Conservation (phyloP, 225 moss, liverwort and hornwort species). For the Polytrichum formosum region DNA sequence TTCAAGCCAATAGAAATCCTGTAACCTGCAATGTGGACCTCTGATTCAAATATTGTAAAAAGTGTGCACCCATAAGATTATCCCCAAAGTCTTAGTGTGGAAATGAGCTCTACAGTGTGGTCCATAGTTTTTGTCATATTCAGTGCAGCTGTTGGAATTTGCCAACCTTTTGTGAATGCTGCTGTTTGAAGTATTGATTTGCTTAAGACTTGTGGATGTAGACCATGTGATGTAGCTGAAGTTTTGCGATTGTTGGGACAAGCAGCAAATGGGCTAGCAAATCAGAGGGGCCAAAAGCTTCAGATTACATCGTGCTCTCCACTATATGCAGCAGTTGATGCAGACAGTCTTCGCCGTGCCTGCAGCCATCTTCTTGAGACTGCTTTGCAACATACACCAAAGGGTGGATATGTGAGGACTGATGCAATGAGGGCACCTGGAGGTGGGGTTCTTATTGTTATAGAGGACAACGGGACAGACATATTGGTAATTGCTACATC, state of each 20-base stretch:
- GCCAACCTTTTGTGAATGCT: too few relatives aligned
- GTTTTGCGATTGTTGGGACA: constrained; percentile 78
- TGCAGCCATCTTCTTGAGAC: constrained; percentile 80
- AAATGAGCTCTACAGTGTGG: too few relatives aligned
- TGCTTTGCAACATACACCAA: constrained; percentile 71
- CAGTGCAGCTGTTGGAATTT: too few relatives aligned
- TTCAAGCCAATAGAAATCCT: too few relatives aligned
- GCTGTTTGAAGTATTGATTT: too few relatives aligned
- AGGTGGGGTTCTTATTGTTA: constrained; percentile 70
- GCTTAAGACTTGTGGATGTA: constrained; percentile 57
- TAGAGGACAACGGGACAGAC: constrained; percentile 72
- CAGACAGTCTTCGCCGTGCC: constrained; percentile 56
- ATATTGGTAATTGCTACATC: constrained; percentile 27
- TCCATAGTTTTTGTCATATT: too few relatives aligned
- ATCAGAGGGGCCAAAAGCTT: constrained; percentile 70
- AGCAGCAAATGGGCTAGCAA: constrained; percentile 80
- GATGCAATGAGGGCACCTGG: constrained; percentile 67
- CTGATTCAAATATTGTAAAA: too few relatives aligned
- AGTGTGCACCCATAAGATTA: too few relatives aligned
- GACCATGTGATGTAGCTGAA: constrained; percentile 83
- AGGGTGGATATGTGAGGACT: constrained; percentile 73
- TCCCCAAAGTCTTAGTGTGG: too few relatives aligned
- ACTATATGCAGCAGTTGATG: constrained; percentile 70
- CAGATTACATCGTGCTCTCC: constrained; percentile 76
- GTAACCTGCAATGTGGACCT: too few relatives aligned